Percentiles rank a stretch among this genome's conserved stretches.
Conservation (phyloP, 2,329 filamentous ascomycete genomes). For the Rasamsonia emersonii region DNA sequence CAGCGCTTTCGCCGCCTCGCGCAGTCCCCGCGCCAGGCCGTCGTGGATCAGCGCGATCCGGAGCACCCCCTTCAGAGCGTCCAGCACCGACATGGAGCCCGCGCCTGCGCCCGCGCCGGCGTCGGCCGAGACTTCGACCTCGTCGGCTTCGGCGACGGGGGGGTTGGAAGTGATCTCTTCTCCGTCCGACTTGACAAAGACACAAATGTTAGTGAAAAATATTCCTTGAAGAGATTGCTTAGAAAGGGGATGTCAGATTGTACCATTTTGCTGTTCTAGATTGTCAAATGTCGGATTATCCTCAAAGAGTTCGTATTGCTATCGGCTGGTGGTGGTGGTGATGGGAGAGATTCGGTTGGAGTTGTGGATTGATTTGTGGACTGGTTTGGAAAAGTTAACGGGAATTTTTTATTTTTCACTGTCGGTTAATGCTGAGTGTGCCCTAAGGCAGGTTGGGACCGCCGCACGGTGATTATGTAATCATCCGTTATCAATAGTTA, state of each 20-base stretch:
- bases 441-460: too few species aligned
- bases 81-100: slow-evolving; percentile 87
- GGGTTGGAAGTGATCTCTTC: slow-evolving; percentile 80
- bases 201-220: neutral
- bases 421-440: too few species aligned
- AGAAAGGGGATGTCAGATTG: slow-evolving; percentile 8
- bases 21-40: slow-evolving; percentile 94
- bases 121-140: slow-evolving; percentile 95
- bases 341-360: slow-evolving; percentile 9
- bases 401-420: too few species aligned
- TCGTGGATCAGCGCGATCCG: slow-evolving; percentile 99
- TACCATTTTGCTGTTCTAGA: slow-evolving; percentile 40
- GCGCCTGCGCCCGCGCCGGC: slow-evolving; percentile 68
- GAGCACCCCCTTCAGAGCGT: slow-evolving; percentile 97
- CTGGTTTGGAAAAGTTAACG: too few species aligned
- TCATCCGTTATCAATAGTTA: too few species aligned
- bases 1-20: slow-evolving; percentile 97
- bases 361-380: slow-evolving; percentile 6
- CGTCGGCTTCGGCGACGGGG: slow-evolving; percentile 64
- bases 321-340: slow-evolving; percentile 10
- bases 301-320: slow-evolving; percentile 39
- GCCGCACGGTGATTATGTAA: too few species aligned
- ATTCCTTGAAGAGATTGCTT: neutral
- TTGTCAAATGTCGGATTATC: slow-evolving; percentile 42
- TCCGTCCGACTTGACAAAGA: slow-evolving; percentile 80